These are phyloP conservation scores for Zymoseptoria ardabiliae DNA, from an alignment of 2,329 filamentous ascomycete species.

Conservation along the genomic window DNA sequence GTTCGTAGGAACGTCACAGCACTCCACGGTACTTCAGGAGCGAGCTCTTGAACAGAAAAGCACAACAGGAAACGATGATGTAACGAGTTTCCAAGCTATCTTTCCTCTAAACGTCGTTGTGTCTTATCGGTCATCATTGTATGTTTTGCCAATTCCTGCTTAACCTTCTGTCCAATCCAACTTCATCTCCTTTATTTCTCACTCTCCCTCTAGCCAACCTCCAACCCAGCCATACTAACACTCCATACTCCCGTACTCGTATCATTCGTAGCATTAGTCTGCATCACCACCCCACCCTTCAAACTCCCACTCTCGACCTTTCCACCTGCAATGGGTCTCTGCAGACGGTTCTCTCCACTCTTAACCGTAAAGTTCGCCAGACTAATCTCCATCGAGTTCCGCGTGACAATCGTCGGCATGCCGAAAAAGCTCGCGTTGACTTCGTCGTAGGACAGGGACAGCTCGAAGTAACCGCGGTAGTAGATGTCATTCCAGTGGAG, in stretches of 20 bases:
- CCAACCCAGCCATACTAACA: background rate
- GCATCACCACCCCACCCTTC: slow-evolving; percentile 39
- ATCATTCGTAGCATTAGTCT: slow-evolving; percentile 32
- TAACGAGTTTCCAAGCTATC: background rate
- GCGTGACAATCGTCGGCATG: slow-evolving; percentile 50
- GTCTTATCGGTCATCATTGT: background rate
- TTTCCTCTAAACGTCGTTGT: background rate
- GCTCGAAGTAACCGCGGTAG: slow-evolving; percentile 66
- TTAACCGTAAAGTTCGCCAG: slow-evolving; percentile 64
- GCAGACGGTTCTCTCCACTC: slow-evolving; percentile 53
- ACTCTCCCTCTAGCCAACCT: background rate
- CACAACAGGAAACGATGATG: too few species aligned
- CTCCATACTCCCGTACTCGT: slow-evolving; percentile 25
- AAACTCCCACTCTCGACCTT: slow-evolving; percentile 51
- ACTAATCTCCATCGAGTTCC: slow-evolving; percentile 58
- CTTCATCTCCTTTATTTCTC: background rate
- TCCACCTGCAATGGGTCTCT: slow-evolving; percentile 43
- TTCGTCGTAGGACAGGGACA: slow-evolving; percentile 50
- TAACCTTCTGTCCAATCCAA: background rate
- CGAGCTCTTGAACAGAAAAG: too few species aligned
- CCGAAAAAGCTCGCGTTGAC: slow-evolving; percentile 61
- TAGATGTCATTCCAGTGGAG: slow-evolving; percentile 68
- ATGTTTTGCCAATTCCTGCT: background rate
- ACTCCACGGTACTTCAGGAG: too few species aligned
- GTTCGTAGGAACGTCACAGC: too few species aligned